Evolutionary conservation across 2,329 filamentous ascomycete species (phyloP).

Genomic region (Chaetothyriales sp.): DNA sequence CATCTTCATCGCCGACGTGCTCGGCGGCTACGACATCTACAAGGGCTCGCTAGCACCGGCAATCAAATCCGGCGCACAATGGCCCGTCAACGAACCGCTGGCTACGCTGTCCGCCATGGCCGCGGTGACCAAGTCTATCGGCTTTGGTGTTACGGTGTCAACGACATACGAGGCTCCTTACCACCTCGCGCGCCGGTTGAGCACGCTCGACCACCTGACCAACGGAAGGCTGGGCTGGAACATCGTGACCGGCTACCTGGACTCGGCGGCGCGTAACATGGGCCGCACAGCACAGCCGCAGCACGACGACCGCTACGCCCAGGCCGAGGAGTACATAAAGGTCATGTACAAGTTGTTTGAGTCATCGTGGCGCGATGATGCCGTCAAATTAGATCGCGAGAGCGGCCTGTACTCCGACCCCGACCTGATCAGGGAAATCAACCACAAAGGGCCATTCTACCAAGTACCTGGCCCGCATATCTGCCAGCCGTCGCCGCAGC

Average conservation of each 20-base stretch:
- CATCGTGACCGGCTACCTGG: conserved; percentile 26
- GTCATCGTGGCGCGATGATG: conserved; percentile 30
- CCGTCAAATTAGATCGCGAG: conserved; percentile 44
- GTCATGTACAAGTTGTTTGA: conserved; percentile 16
- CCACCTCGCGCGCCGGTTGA: conserved; percentile 49
- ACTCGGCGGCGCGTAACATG: conserved; percentile 52
- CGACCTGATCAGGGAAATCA: conserved; percentile 47
- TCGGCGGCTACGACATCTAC: conserved; percentile 20
- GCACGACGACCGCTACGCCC: conserved; percentile 54
- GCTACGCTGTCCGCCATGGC: conserved; percentile 52
- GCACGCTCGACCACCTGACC: conserved; percentile 53
- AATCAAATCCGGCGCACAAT: conserved; percentile 29
- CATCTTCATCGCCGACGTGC: conserved; percentile 34
- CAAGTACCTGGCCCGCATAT: conserved; percentile 33
- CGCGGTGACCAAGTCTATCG: conserved; percentile 52
- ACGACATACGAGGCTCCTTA: conserved; percentile 60
- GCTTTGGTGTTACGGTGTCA: conserved; percentile 53
- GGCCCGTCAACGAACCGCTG: conserved; percentile 48
- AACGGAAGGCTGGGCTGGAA: conserved; percentile 38
- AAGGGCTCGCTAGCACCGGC: conserved; percentile 29
- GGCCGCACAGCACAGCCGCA: conserved; percentile 41
- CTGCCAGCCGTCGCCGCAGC: conserved; percentile 43
- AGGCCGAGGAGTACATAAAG: conserved; percentile 46
- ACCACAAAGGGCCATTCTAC: conserved; percentile 46
- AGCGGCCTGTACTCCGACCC: conserved; percentile 48